Evolutionary conservation across 208 protist species (phyloP), one percentile per base, ranked within the genome.

Genomic region (Strigomonas galati): DNA sequence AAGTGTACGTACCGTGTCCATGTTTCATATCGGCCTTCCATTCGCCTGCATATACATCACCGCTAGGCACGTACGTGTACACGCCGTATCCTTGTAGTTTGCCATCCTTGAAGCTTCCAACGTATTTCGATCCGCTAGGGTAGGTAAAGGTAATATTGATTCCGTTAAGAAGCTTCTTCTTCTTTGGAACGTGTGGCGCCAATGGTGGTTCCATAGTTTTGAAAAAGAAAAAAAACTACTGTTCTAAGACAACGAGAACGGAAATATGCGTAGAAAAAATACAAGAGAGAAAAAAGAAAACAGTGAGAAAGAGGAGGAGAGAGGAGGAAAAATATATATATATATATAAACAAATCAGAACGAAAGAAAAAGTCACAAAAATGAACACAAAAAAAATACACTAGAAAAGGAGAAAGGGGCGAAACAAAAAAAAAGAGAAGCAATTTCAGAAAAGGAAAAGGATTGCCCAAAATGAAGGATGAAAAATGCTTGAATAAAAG

Each of bases 21-120:
- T 93, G 77, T 69, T 89, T 88, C 64, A 84, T 70, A 23, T 83
- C 87, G 2, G 77, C 79, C 27, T 71, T 67, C 73, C 82, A 87
- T 31, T 91, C 79, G 14, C 87, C 87, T 5, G 84, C 72, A 67
- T 93, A 93, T 9, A 58, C 48, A 53, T 92, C 86, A 15, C 78
- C 73, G 21, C 67, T 78, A 21, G 74, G 65, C 19, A 71, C 48
- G 62, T 87, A 90, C 17, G 57, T 71, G 58, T 90, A 90, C n/a
- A 71, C 70, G 2, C 84, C 84, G 30, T 84, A 85, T 0, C 84
- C 84, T 24, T 84, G 74, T 2, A 87, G 65, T 44, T 81, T 80
- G 7, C 80, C 84, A 30, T 85, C 76, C 15, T 72, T 66, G 70
- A 91, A 78, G 17, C 66, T 69, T 3, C 84, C 84, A 3, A 79